phyloP scores from a whole-genome alignment of 192 early-diverging fungal genomes.

The Backusella tuberculispora region DNA sequence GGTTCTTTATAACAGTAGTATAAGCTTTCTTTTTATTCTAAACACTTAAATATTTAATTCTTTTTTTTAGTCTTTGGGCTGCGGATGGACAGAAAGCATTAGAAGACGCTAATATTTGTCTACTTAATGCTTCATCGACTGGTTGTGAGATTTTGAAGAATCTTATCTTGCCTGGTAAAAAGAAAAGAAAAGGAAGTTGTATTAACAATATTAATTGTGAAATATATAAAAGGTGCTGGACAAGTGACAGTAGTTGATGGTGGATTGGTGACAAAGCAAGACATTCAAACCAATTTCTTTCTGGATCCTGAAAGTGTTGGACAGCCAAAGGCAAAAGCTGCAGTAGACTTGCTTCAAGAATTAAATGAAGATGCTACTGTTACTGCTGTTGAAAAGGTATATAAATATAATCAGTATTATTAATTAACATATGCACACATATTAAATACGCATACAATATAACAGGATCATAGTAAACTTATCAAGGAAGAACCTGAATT shows the following conservation, averaged over 20 bases:
- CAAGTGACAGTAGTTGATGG: slow-evolving; percentile 85
- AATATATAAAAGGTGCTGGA: slow-evolving; percentile 73
- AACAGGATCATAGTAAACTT: slow-evolving; percentile 48
- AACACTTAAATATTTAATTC: not conserved
- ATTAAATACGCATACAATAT: not conserved
- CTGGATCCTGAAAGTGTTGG: slow-evolving; percentile 70
- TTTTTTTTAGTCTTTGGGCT: slow-evolving; percentile 83
- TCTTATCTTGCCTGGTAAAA: slow-evolving; percentile 89
- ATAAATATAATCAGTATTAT: slow-evolving; percentile 19
- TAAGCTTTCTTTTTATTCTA: not conserved
- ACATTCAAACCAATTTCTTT: slow-evolving; percentile 93
- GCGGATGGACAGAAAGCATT: slow-evolving; percentile 87
- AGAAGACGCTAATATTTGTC: slow-evolving; percentile 80
- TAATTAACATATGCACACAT: not conserved
- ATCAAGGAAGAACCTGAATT: slow-evolving; percentile 58
- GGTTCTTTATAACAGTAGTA: not conserved
- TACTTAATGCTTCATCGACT: slow-evolving; percentile 82
- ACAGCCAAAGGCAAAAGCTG: slow-evolving; percentile 62
- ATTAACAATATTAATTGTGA: not conserved
- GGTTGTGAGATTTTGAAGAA: slow-evolving; percentile 95
- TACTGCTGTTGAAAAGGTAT: slow-evolving; percentile 58
- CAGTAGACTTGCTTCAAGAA: slow-evolving; percentile 72
- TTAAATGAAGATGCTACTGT: slow-evolving; percentile 89
- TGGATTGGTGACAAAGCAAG: slow-evolving; percentile 62
- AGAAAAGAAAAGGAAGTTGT: not conserved